These are phyloP conservation scores for Cinnamomum micranthum DNA, from an alignment of 164 flowering plant genomes.

Conservation along the genomic window DNA sequence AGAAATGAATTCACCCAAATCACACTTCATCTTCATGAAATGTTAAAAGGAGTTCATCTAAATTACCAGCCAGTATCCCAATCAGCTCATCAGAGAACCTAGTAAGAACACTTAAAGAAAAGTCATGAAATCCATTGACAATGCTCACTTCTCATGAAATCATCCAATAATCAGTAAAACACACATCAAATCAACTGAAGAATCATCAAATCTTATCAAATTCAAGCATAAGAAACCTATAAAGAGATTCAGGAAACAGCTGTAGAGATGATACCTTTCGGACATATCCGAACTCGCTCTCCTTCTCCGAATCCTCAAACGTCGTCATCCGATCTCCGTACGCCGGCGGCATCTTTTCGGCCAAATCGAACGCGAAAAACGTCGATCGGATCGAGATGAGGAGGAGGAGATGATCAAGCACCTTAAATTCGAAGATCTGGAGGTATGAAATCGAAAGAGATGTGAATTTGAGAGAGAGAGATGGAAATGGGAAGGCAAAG, in stretches of 20 bases:
- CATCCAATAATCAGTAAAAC: neutral
- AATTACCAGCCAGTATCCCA: too few relatives aligned
- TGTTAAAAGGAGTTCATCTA: too few relatives aligned
- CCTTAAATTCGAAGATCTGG: neutral
- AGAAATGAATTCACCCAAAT: too few relatives aligned
- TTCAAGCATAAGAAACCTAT: neutral
- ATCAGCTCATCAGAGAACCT: too few relatives aligned
- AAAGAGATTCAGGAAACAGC: neutral
- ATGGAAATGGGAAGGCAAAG: neutral
- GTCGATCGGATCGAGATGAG: neutral
- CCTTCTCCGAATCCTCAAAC: conserved; percentile 93
- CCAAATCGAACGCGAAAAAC: neutral
- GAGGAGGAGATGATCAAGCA: neutral
- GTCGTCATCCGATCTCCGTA: conserved; percentile 64
- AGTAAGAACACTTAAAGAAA: too few relatives aligned
- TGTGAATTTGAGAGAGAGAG: neutral
- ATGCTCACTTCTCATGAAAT: neutral
- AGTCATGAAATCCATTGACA: neutral
- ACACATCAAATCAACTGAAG: neutral
- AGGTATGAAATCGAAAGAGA: neutral
- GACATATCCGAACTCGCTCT: conserved; percentile 66
- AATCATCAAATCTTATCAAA: neutral
- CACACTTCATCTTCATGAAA: too few relatives aligned
- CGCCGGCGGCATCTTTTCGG: conserved; percentile 9
- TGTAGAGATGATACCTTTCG: conserved; percentile 10